Evolutionary conservation across 1,139 yeast species (phyloP).

Genomic region (Nakaseomyces delphensis): DNA sequence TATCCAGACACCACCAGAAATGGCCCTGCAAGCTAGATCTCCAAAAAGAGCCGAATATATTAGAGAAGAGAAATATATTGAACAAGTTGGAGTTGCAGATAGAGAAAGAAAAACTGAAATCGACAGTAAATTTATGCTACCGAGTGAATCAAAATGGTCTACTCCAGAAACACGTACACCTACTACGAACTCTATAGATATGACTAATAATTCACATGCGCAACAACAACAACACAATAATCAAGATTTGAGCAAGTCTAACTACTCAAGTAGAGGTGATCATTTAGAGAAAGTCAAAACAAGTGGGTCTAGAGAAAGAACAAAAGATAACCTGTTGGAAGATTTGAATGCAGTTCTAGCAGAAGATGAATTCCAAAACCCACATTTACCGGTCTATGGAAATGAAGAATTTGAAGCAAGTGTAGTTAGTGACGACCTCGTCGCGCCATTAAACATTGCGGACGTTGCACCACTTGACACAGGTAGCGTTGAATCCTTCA

Average conservation of each 20-base stretch:
- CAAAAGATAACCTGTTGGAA: slow-evolving; percentile 17
- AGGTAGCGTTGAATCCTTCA: slow-evolving; percentile 4
- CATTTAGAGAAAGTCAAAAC: background rate
- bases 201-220: background rate
- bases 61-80: slow-evolving; percentile 1
- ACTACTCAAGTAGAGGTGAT: slow-evolving; percentile 4
- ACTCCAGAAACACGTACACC: background rate
- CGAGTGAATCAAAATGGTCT: slow-evolving; percentile 2
- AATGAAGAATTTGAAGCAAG: slow-evolving; percentile 3
- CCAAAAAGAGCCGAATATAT: slow-evolving; percentile 4
- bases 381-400: background rate
- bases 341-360: slow-evolving; percentile 22
- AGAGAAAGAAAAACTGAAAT: background rate
- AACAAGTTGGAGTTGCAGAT: background rate
- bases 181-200: background rate
- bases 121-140: slow-evolving; percentile 1
- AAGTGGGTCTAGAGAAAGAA: background rate
- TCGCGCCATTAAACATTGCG: slow-evolving; percentile 6
- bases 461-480: slow-evolving; percentile 6
- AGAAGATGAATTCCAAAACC: slow-evolving; percentile 6
- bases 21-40: background rate
- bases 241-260: background rate
- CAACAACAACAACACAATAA: background rate
- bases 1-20: slow-evolving; percentile 8
- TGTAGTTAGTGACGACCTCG: slow-evolving; percentile 1